Conservation (phyloP, 176 grass and related monocot species). For the Hsuehochloa calcarea region DNA sequence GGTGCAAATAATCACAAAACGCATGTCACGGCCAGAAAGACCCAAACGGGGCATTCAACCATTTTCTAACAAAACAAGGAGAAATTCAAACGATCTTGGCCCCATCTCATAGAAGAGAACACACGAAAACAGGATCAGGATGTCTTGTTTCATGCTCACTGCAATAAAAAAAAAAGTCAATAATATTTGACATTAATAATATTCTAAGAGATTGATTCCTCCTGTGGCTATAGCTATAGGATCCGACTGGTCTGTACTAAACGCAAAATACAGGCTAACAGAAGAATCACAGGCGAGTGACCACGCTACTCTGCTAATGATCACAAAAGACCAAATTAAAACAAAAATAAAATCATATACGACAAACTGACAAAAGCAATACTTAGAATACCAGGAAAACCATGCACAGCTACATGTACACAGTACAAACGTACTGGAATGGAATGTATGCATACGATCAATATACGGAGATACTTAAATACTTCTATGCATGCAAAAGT, state of each 20-base stretch:
- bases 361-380: background rate
- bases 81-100: background rate
- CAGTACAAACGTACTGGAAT: background rate
- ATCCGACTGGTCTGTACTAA: too few species aligned
- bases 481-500: background rate
- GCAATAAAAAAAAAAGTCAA: background rate
- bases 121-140: background rate
- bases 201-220: too few species aligned
- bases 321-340: background rate
- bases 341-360: background rate
- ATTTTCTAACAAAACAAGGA: background rate
- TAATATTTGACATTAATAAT: background rate
- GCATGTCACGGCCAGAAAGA: too few species aligned
- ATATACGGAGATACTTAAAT: background rate
- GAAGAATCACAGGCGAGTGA: background rate
- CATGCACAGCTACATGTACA: background rate
- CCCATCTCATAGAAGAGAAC: background rate
- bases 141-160: background rate
- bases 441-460: background rate
- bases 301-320: background rate
- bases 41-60: too few species aligned
- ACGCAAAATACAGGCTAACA: too few species aligned
- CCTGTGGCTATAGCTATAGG: too few species aligned
- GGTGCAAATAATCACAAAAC: too few species aligned
- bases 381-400: background rate